Evolutionary conservation across 345 rosid species (phyloP).

Genomic region (Lepidium africanum): DNA sequence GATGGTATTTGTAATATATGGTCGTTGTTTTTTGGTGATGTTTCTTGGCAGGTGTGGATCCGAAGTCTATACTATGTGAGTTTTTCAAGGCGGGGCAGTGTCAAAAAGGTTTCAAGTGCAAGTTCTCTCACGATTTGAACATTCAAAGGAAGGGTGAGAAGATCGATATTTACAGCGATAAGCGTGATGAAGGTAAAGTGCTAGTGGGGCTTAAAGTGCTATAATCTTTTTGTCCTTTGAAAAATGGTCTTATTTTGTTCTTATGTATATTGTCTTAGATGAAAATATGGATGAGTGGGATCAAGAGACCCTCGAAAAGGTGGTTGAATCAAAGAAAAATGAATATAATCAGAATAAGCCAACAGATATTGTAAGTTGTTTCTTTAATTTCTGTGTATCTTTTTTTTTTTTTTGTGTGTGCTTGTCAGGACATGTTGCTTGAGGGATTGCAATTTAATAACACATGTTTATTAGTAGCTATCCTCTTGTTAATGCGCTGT

Average conservation of each 20-base stretch:
- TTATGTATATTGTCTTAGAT: constrained; percentile 9
- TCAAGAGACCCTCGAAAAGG: constrained; percentile 89
- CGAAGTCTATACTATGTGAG: constrained; percentile 86
- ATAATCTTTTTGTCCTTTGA: background rate
- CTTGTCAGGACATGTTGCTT: background rate
- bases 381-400: background rate
- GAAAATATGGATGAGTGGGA: constrained; percentile 98
- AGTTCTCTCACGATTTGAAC: constrained; percentile 92
- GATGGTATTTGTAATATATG: background rate
- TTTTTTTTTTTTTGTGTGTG: background rate
- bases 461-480: background rate
- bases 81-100: constrained; percentile 92
- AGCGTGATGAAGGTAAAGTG: constrained; percentile 68
- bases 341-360: constrained; percentile 93
- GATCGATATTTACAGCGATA: constrained; percentile 78
- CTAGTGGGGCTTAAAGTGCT: background rate
- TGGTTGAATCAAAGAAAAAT: constrained; percentile 69
- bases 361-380: constrained; percentile 69
- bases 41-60: constrained; percentile 72
- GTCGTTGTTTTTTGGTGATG: background rate
- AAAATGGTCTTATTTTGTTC: background rate
- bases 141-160: constrained; percentile 97
- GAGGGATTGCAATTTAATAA: background rate
- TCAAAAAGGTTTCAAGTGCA: constrained; percentile 86
- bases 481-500: constrained; percentile 2